Conservation (phyloP, 2,329 filamentous ascomycete species). For the Paecilomyces formosus region DNA sequence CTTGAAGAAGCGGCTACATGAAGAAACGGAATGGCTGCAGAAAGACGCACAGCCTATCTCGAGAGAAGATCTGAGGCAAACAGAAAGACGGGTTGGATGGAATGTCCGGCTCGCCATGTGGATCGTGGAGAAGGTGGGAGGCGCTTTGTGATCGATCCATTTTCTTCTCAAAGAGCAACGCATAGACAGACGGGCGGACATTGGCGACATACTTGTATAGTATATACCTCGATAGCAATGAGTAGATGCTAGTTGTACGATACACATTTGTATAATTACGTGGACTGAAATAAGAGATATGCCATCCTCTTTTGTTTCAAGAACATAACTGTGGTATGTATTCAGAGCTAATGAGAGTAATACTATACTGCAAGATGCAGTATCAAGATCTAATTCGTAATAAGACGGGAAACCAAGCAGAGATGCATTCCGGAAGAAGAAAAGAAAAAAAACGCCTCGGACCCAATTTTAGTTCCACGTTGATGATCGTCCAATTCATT, state of each 20-base stretch:
- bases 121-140: conserved; percentile 79
- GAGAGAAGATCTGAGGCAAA: conserved; percentile 69
- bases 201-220: not conserved
- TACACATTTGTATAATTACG: not conserved
- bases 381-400: not conserved
- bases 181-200: not conserved
- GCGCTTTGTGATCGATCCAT: conserved; percentile 50
- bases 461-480: not conserved
- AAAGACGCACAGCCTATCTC: conserved; percentile 63
- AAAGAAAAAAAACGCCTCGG: not conserved
- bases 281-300: not conserved
- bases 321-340: not conserved
- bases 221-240: not conserved
- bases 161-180: not conserved
- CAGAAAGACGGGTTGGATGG: conserved; percentile 75
- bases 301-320: not conserved
- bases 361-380: not conserved
- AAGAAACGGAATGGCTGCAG: conserved; percentile 75
- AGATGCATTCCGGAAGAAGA: not conserved
- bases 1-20: conserved; percentile 64
- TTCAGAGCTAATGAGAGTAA: not conserved
- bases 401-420: not conserved
- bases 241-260: not conserved
- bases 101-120: conserved; percentile 88
- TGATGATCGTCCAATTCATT: not conserved